Percentiles rank a stretch among this genome's conserved stretches.
phyloP scores from a whole-genome alignment of 768 basidiomycete genomes.

The Rhodotorula toruloides region DNA sequence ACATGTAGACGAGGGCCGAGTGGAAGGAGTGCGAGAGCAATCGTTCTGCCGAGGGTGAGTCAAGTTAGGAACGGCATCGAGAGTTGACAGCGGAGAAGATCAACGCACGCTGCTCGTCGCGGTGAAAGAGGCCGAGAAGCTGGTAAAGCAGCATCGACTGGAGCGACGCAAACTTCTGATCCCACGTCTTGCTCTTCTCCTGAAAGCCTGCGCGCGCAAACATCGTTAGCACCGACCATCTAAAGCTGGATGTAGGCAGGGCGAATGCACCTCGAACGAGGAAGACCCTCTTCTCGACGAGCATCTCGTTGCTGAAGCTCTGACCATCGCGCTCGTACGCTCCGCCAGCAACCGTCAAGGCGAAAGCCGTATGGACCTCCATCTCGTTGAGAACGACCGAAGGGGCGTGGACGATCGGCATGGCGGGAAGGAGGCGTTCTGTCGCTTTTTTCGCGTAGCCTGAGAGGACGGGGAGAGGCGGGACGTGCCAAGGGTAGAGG shows the following conservation, averaged over 20 bases:
- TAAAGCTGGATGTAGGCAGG: too few relatives aligned
- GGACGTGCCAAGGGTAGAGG: constrained; percentile 20
- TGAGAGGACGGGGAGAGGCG: constrained; percentile 19
- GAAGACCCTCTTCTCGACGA: constrained; percentile 36
- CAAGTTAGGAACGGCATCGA: neutral
- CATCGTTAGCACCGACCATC: neutral
- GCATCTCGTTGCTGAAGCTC: constrained; percentile 35
- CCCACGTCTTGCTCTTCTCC: constrained; percentile 10
- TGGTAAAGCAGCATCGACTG: constrained; percentile 34
- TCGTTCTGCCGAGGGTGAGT: constrained; percentile 13
- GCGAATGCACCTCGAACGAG: constrained; percentile 17
- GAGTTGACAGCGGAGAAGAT: neutral
- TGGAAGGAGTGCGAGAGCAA: constrained; percentile 35
- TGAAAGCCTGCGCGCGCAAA: constrained; percentile 4
- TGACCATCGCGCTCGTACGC: constrained; percentile 29
- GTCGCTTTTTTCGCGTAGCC: constrained; percentile 25
- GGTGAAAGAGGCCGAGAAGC: constrained; percentile 37
- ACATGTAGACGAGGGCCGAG: constrained; percentile 31
- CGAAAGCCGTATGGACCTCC: constrained; percentile 27
- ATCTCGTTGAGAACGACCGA: constrained; percentile 13
- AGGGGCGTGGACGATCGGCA: constrained; percentile 27
- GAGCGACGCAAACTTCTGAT: constrained; percentile 23
- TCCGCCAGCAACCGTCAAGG: constrained; percentile 25
- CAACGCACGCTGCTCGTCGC: constrained; percentile 34
- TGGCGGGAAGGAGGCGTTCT: constrained; percentile 9